Base-by-base conservation (phyloP, 768 basidiomycete genomes). In the Trametes cubensis region DNA sequence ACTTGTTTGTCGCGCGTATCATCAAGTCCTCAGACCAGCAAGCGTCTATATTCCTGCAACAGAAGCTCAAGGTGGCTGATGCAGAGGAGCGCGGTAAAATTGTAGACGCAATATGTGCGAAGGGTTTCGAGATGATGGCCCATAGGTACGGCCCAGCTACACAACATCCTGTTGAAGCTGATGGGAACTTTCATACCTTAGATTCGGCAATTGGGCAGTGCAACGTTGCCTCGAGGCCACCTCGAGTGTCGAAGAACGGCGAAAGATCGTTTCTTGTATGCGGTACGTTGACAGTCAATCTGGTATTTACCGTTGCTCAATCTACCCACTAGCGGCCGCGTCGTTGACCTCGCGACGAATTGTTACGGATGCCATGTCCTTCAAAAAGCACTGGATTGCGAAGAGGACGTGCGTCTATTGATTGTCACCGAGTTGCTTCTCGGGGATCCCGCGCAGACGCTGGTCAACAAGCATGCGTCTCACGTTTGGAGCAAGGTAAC, bases 191-290 rank as follows among this genome's bases (percentile, higher is more conserved):
- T 23, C 25, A 28, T 26, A 10, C 48, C 26, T 58, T 68, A 91
- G 92, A n/a, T 94, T 94, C 65, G 92, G 92, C 2, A 94, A 94
- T 69, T 94, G 92, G 92, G 92, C 92, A 0, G 92, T 94, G 40
- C 92, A 94, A 72, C 80, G 92, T 59, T 94, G 92, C 72, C 77
- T 94, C 4, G 92, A 94, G 69, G 89, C 89, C 0, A 90, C 90
- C 51, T 83, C 88, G 18, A 88, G 82, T 40, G 73, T 80, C 21
- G 89, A 91, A 44, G 92, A 94, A 70, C 77, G 89, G 62, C 79
- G 88, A 40, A 92, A 92, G 77, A 88, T 94, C 49, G 90, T 92
- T 50, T 74, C 77, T n/a, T 94, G 92, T 70, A 94, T 94, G 92
- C 83, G 88, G 92, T 91, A 58, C 23, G 78, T 38, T 28, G 18